Base-by-base conservation (phyloP, 169 alveolate genomes). In the Cryptosporidium baileyi region DNA sequence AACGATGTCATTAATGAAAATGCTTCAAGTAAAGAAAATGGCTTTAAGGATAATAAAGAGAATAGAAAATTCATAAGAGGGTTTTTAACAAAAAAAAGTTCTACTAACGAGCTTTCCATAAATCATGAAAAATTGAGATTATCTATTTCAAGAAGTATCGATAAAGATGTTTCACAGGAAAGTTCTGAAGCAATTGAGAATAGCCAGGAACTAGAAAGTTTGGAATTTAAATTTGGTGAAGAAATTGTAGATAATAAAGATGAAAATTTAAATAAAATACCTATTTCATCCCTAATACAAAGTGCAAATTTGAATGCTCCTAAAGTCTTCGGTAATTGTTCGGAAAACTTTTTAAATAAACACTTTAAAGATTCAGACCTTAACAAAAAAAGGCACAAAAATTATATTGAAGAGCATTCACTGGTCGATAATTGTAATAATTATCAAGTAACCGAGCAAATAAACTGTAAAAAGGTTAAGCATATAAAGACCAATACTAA, bases 381-480 rank as follows among this genome's bases (percentile, higher is more conserved):
- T n/a, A 65, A 65, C 28, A 65, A 65, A 47, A 65, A 65, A 38
- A 65, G 81, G 47, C 43, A 8, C 34, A 65, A 65, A 51, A 49
- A 65, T 26, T 30, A 65, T 47, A 15, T 15, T 22, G 61, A 65
- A 9, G 45, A 65, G 7, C 9, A n/a, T 6, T 47, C 30, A n/a
- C 9, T 45, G 15, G 63, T 28, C 15, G 34, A 65, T 26, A 44
- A n/a, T 22, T 44, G 47, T 45, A 65, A 65, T 28, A 9, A 15
- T 24, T 44, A 65, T 51, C 61, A 28, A 3, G 4, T 30, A 28
- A 30, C 15, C 38, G 19, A 44, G 22, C 30, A 15, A 22, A 65
- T 28, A 8, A 74, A 28, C 0, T 74, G 9, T 40, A 57, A 74
- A 43, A 74, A 74, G 43, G 34, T 74, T 15, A 74, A 74, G 30